A percentile compares a stretch with the other conserved stretches of the same genome.
These are phyloP conservation scores for Protoeuglena noctilucae DNA, from an alignment of 139 green algal species.

Conservation along the genomic window DNA sequence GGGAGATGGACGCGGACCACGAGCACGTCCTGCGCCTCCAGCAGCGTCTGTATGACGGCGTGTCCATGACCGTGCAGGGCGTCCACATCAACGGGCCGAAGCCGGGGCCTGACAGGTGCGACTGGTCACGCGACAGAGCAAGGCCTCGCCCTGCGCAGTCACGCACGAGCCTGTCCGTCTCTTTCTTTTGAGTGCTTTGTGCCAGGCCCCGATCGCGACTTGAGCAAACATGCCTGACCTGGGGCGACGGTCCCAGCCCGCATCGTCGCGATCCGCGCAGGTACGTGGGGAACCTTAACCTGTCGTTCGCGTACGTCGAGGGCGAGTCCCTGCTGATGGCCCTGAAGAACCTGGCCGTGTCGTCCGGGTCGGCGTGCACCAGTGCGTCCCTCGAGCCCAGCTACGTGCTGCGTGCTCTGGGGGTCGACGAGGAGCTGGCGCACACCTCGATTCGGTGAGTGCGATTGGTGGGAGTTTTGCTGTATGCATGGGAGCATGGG, in stretches of 20 bases:
- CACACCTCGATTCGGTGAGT: conserved; percentile 60
- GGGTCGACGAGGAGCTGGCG: conserved; percentile 96
- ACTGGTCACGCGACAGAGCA: too few species aligned
- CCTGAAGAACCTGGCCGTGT: conserved; percentile 87
- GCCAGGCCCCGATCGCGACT: too few species aligned
- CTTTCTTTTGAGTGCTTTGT: too few species aligned
- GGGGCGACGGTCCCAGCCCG: too few species aligned
- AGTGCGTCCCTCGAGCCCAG: conserved; percentile 81
- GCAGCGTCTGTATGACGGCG: too few species aligned
- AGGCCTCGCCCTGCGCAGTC: too few species aligned
- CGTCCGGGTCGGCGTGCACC: conserved; percentile 81
- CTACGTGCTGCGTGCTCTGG: conserved; percentile 92
- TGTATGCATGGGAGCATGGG: too few species aligned
- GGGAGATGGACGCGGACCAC: conserved; percentile 64
- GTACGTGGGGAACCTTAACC: conserved; percentile 87
- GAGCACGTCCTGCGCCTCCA: background rate
- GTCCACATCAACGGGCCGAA: background rate
- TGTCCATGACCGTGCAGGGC: too few species aligned
- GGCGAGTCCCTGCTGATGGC: conserved; percentile 94
- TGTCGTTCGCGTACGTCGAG: conserved; percentile 95
- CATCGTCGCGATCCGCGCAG: conserved; percentile 13
- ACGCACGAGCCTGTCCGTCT: too few species aligned
- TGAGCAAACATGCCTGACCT: too few species aligned
- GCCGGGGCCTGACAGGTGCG: background rate
- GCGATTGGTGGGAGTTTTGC: too few species aligned